Conservation (phyloP, 192 early-diverging fungal species). For the Coemansia sp. region DNA sequence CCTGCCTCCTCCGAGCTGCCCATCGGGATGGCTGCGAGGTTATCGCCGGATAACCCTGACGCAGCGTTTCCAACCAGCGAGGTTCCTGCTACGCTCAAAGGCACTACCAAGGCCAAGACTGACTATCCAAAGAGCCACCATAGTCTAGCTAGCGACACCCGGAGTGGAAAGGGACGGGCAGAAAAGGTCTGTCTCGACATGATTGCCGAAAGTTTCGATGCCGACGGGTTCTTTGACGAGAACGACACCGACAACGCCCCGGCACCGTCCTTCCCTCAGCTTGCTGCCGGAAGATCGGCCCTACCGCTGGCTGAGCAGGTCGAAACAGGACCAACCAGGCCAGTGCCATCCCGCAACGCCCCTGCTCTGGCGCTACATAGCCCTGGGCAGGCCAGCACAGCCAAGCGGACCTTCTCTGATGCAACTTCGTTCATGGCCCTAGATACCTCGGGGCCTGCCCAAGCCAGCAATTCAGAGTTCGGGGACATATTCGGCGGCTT, state of each 20-base stretch:
- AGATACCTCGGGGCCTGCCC: too few relatives aligned
- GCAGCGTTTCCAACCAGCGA: too few relatives aligned
- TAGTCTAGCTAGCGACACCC: too few relatives aligned
- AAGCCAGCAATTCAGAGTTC: constrained; percentile 1
- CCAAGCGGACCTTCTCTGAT: too few relatives aligned
- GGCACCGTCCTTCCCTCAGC: background rate
- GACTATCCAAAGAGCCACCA: too few relatives aligned
- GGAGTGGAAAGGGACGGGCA: too few relatives aligned
- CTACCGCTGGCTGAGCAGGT: background rate
- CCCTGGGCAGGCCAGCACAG: background rate
- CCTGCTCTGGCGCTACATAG: background rate
- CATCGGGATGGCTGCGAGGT: background rate
- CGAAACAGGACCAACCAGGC: background rate
- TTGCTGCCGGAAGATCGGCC: background rate
- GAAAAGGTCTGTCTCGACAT: background rate
- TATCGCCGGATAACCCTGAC: too few relatives aligned
- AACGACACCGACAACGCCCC: background rate
- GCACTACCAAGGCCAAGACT: too few relatives aligned
- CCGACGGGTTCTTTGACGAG: constrained; percentile 26
- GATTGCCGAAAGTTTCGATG: constrained; percentile 24
- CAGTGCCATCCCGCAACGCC: too few relatives aligned
- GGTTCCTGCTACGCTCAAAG: too few relatives aligned
- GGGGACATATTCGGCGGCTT: constrained; percentile 18
- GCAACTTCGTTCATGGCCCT: too few relatives aligned
- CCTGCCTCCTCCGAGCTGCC: background rate